Evolutionary conservation across 805 yeast genomes (phyloP).

Genomic region (Tetrapisispora nanseiensis): DNA sequence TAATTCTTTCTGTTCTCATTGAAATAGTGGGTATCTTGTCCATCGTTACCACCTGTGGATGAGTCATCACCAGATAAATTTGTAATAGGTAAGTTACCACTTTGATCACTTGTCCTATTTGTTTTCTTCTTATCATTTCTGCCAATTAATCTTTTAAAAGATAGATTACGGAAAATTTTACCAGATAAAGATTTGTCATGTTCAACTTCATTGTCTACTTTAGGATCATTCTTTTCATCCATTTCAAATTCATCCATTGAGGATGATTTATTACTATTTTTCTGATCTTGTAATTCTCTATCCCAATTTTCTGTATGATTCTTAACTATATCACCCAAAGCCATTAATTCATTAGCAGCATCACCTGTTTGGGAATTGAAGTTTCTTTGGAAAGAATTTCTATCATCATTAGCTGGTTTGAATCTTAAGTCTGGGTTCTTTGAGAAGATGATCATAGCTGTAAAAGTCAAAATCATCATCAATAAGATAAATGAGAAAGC

Average conservation of each 20-base stretch:
- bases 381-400: constrained; percentile 71
- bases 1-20: constrained; percentile 10
- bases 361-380: not conserved
- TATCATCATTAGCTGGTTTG: constrained; percentile 83
- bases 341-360: constrained; percentile 3
- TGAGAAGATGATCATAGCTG: constrained; percentile 52
- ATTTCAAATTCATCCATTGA: constrained; percentile 5
- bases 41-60: not conserved
- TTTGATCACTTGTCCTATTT: constrained; percentile 2
- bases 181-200: constrained; percentile 17
- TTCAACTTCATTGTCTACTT: constrained; percentile 8
- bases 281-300: constrained; percentile 36
- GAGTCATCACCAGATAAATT: constrained; percentile 2
- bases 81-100: not conserved
- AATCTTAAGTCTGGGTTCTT: constrained; percentile 85
- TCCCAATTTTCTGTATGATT: constrained; percentile 53
- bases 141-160: constrained; percentile 9
- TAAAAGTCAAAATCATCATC: constrained; percentile 57
- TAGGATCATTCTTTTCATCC: constrained; percentile 9
- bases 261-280: constrained; percentile 3
- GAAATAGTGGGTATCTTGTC: not conserved
- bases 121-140: not conserved
- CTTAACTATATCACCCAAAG: constrained; percentile 3
- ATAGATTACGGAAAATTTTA: constrained; percentile 14
- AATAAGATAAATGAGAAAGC: constrained; percentile 73